Evolutionary conservation across 1,284 basidiomycete genomes (phyloP).

Genomic region (Earliella scabrosa): DNA sequence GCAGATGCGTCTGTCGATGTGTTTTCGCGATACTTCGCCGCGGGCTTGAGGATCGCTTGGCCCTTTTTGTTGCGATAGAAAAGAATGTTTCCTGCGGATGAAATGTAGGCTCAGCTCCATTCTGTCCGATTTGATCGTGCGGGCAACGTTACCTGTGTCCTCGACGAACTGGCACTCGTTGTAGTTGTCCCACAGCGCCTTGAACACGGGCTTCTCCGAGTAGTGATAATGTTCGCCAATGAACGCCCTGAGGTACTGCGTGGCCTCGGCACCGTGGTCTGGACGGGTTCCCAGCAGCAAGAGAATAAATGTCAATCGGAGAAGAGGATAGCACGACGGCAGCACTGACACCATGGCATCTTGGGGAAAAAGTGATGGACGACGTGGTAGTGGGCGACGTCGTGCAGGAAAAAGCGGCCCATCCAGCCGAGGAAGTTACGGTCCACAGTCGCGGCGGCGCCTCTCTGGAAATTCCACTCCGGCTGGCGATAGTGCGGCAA

Average conservation of each 20-base stretch:
- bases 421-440: slow-evolving; percentile 56
- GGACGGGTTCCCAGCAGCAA: slow-evolving; percentile 1
- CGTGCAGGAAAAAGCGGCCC: slow-evolving; percentile 47
- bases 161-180: slow-evolving; percentile 76
- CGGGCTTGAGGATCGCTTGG: slow-evolving; percentile 21
- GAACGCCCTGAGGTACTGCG: slow-evolving; percentile 52
- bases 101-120: background rate
- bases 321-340: background rate
- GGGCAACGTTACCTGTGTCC: slow-evolving; percentile 44
- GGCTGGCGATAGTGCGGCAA: slow-evolving; percentile 45
- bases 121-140: background rate
- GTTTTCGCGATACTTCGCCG: slow-evolving; percentile 16
- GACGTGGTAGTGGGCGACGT: slow-evolving; percentile 50
- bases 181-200: slow-evolving; percentile 59
- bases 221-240: slow-evolving; percentile 56
- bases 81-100: slow-evolving; percentile 28
- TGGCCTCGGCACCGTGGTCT: slow-evolving; percentile 56
- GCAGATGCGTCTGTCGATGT: background rate
- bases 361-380: slow-evolving; percentile 42
- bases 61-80: slow-evolving; percentile 32
- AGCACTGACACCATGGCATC: slow-evolving; percentile 37
- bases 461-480: slow-evolving; percentile 60
- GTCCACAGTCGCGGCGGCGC: slow-evolving; percentile 60
- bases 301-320: background rate
- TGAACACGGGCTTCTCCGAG: slow-evolving; percentile 53